Evolutionary conservation across 331 rosid genomes (phyloP).

Genomic region (Dryas integrifolia): DNA sequence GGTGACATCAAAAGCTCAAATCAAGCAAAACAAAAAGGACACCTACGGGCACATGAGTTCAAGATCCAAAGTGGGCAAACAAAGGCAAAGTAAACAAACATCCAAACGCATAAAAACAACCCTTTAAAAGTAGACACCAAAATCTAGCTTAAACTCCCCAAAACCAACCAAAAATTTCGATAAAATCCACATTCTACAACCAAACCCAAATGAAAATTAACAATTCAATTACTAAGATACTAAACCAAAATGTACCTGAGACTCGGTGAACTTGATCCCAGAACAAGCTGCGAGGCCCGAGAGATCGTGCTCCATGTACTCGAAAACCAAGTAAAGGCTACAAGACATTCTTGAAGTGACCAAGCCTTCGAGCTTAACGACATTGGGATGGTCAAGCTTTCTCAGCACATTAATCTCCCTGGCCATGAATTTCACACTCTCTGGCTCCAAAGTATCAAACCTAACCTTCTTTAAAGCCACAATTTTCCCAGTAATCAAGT

Average conservation of each 20-base stretch:
- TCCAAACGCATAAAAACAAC: constrained; percentile 14
- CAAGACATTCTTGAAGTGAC: constrained; percentile 99
- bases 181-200: constrained; percentile 8
- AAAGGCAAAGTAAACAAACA: constrained; percentile 24
- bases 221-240: background rate
- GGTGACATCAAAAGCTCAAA: constrained; percentile 32
- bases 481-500: constrained; percentile 71
- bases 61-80: constrained; percentile 20
- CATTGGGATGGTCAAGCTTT: constrained; percentile 94
- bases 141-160: constrained; percentile 16
- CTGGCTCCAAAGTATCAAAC: constrained; percentile 90
- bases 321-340: constrained; percentile 89
- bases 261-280: constrained; percentile 80
- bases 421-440: constrained; percentile 98
- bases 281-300: constrained; percentile 84
- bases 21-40: constrained; percentile 28
- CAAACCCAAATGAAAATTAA: constrained; percentile 8
- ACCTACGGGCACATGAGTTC: constrained; percentile 13
- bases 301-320: constrained; percentile 98
- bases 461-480: constrained; percentile 97
- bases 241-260: constrained; percentile 61
- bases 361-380: constrained; percentile 86
- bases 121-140: constrained; percentile 21
- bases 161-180: constrained; percentile 16
- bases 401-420: constrained; percentile 88